Percentiles rank a stretch among this genome's conserved stretches.
Evolutionary conservation across 306 rosid species (phyloP).

Genomic region (Pterocarpus santalinus): DNA sequence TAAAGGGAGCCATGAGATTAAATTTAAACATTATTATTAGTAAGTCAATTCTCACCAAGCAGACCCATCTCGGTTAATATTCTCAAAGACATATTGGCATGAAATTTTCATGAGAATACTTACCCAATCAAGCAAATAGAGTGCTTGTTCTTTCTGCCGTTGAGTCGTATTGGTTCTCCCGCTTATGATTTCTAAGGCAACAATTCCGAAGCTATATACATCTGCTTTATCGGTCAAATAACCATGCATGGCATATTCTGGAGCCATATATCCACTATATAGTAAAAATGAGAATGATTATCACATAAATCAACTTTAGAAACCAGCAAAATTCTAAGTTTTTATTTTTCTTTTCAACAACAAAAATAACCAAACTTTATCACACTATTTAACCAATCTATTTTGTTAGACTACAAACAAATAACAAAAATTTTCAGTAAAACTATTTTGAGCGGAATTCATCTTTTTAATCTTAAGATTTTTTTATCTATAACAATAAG

Average conservation of each 20-base stretch:
- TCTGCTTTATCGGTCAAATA: conserved; percentile 81
- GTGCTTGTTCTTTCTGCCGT: conserved; percentile 48
- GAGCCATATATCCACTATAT: conserved; percentile 66
- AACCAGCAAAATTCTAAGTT: neutral
- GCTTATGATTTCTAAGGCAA: conserved; percentile 68
- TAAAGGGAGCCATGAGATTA: too few relatives aligned
- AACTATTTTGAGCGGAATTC: too few relatives aligned
- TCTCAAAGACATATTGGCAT: too few relatives aligned
- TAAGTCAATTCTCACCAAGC: too few relatives aligned
- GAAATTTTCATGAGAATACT: neutral
- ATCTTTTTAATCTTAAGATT: too few relatives aligned
- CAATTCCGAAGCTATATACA: conserved; percentile 77
- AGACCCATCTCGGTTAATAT: too few relatives aligned
- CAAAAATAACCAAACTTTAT: neutral
- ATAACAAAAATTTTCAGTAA: too few relatives aligned
- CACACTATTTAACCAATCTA: too few relatives aligned
- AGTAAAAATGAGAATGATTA: neutral
- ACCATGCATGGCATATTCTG: conserved; percentile 73
- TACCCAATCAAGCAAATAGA: conserved; percentile 65
- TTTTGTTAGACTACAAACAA: too few relatives aligned
- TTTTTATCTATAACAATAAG: too few relatives aligned
- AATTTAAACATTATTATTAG: too few relatives aligned
- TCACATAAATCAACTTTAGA: neutral
- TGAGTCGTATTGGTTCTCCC: conserved; percentile 62
- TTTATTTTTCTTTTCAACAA: neutral